Percentiles rank a stretch among this genome's conserved stretches.
phyloP scores from a whole-genome alignment of 805 yeast genomes.

The Kazachstania africana region DNA sequence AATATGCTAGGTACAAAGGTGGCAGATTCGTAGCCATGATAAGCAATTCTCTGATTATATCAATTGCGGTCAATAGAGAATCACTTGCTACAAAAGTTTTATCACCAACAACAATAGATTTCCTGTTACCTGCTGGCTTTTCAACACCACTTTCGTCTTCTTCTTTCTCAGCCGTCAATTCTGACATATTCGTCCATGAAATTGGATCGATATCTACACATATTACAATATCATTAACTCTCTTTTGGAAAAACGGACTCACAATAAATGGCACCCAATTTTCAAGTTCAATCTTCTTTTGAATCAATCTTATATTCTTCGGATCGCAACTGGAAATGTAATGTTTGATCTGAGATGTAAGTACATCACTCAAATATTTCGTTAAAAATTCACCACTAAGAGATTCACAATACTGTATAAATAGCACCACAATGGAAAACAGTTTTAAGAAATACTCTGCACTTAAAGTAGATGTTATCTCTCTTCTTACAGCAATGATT shows the following conservation, averaged over 20 bases:
- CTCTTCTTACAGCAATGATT: slow-evolving; percentile 65
- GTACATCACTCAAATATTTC: slow-evolving; percentile 51
- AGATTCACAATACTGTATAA: slow-evolving; percentile 73
- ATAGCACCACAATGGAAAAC: slow-evolving; percentile 53
- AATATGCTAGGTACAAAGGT: slow-evolving; percentile 19
- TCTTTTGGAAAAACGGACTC: slow-evolving; percentile 33
- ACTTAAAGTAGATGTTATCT: slow-evolving; percentile 47
- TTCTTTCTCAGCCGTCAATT: not conserved
- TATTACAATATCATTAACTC: slow-evolving; percentile 39
- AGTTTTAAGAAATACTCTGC: slow-evolving; percentile 54
- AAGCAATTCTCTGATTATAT: slow-evolving; percentile 39
- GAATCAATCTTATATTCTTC: slow-evolving; percentile 35
- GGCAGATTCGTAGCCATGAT: slow-evolving; percentile 49
- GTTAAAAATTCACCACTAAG: slow-evolving; percentile 56
- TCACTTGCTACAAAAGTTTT: slow-evolving; percentile 48
- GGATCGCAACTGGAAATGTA: slow-evolving; percentile 48
- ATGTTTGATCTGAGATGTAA: slow-evolving; percentile 53
- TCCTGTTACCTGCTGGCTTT: slow-evolving; percentile 23
- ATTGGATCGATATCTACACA: slow-evolving; percentile 36
- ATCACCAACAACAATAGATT: slow-evolving; percentile 38
- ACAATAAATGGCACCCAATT: slow-evolving; percentile 71
- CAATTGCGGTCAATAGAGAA: slow-evolving; percentile 32
- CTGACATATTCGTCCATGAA: slow-evolving; percentile 33
- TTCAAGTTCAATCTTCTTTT: slow-evolving; percentile 49
- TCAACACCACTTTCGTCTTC: slow-evolving; percentile 5